Percentiles rank a stretch among this genome's conserved stretches.
Evolutionary conservation across 345 rosid species (phyloP).

Genomic region (Leavenworthia alabamica): DNA sequence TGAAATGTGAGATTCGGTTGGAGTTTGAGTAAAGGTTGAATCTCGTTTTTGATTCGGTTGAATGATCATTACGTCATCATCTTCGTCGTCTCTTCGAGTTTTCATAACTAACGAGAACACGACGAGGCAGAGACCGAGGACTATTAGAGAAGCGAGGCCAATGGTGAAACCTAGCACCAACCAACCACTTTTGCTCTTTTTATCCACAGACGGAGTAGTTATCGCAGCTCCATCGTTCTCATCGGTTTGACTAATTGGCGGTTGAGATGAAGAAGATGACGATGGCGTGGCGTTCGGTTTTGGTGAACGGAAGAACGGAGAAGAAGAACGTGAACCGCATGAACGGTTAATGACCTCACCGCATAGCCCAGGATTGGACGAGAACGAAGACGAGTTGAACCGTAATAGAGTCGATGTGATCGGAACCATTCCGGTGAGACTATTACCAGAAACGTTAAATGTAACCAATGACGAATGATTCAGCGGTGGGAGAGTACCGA

Average conservation of each 20-base stretch:
- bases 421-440: slow-evolving; percentile 62
- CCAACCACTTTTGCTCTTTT: slow-evolving; percentile 31
- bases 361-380: slow-evolving; percentile 57
- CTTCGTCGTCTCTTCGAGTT: slow-evolving; percentile 20
- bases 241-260: slow-evolving; percentile 40
- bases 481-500: slow-evolving; percentile 59
- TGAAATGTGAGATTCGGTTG: slow-evolving; percentile 1
- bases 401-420: slow-evolving; percentile 53
- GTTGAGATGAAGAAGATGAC: not conserved
- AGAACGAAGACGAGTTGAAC: slow-evolving; percentile 50
- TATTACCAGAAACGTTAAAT: slow-evolving; percentile 75
- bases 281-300: slow-evolving; percentile 33
- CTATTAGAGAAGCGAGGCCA: slow-evolving; percentile 41
- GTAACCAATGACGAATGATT: slow-evolving; percentile 43
- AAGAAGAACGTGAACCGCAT: slow-evolving; percentile 42
- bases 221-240: slow-evolving; percentile 30
- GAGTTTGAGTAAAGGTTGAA: not conserved
- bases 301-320: slow-evolving; percentile 51
- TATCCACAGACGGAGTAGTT: slow-evolving; percentile 30
- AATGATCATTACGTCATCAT: slow-evolving; percentile 9
- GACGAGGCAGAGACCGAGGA: slow-evolving; percentile 33
- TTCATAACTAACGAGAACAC: slow-evolving; percentile 32
- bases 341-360: slow-evolving; percentile 63
- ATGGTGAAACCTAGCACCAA: slow-evolving; percentile 43
- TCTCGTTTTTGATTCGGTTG: slow-evolving; percentile 15